phyloP scores from a whole-genome alignment of 176 grass and related monocot species.

The Musa itinerans region DNA sequence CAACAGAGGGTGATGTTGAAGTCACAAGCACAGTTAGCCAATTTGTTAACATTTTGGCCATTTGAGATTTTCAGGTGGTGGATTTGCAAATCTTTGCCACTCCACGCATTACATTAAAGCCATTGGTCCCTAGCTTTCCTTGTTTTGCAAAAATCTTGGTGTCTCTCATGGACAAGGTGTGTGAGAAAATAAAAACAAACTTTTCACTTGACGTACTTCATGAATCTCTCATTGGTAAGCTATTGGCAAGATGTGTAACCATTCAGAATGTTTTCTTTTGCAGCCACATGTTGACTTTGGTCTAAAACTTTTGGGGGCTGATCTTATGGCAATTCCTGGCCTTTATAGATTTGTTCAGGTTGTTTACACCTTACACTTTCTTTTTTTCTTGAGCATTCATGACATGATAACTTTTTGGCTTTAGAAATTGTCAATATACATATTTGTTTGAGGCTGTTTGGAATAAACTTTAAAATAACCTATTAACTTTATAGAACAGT shows the following conservation, averaged over 20 bases:
- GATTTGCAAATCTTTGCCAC: conserved; percentile 90
- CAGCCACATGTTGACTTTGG: conserved; percentile 99
- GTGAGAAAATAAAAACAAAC: conserved; percentile 6
- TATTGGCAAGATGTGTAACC: background rate
- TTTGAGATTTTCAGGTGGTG: conserved; percentile 56
- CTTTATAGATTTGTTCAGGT: conserved; percentile 53
- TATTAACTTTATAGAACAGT: too few relatives aligned
- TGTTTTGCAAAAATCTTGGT: conserved; percentile 87
- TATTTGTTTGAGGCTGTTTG: too few relatives aligned
- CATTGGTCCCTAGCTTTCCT: conserved; percentile 75
- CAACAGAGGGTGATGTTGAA: background rate
- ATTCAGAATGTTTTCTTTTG: conserved; percentile 31
- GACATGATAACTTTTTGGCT: too few relatives aligned
- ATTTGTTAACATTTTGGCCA: background rate
- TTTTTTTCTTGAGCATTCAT: background rate
- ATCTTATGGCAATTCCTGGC: conserved; percentile 96
- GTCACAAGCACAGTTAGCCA: background rate
- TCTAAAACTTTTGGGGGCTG: conserved; percentile 80
- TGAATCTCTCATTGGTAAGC: background rate
- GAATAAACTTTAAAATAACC: too few relatives aligned
- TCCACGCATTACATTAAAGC: conserved; percentile 88
- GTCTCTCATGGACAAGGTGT: conserved; percentile 94
- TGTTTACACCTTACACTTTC: background rate
- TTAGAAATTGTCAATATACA: too few relatives aligned
- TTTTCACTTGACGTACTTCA: background rate